Base-by-base conservation (phyloP, 2,329 filamentous ascomycete genomes). In the Ophiostoma australiae region DNA sequence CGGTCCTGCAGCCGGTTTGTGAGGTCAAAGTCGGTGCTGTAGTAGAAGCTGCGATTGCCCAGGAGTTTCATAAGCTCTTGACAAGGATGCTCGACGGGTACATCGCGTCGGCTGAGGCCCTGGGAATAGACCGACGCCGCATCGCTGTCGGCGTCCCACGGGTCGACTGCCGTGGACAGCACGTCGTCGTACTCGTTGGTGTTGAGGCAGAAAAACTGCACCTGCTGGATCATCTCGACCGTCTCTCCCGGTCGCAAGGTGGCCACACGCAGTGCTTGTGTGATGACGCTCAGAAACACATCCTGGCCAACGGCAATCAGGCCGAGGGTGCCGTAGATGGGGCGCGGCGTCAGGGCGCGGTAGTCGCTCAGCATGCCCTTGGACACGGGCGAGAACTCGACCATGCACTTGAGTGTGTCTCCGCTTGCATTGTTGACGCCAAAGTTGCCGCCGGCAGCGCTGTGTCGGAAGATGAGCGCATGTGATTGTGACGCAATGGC, bases 21-120 rank as follows among this genome's bases (percentile, higher is more conserved):
- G 68, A 99, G 84, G 78, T 99, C 94, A 79, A 99, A 99, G 79
- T 98, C 93, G n/a, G 93, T 92, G 78, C 93, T 97, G 82, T 97
- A 99, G 79, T 98, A 99, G 78, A 99, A 99, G 39, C 91, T 97
- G 35, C 94, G 94, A 79, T 96, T 94, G 77, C 92, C 91, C 71
- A 99, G 83, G 52, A 99, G 86, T 83, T 97, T 98, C 80, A 94
- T 94, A 72, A 99, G 80, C 66, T 95, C 92, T 76, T 93, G 83
- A 79, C 94, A 98, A 7, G 95, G 95, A 79, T 97, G 93, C 77
- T 97, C 93, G 39, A 92, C 80, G 35, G 89, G 81, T 61, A 87
- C 83, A 63, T 97, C 93, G 76, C 87, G 86, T 71, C 89, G 85
- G 71, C 90, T 88, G 17, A 88, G 79, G 61, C 79, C 81, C 73